Conservation (phyloP, 257 asterid genomes). For the Linaria vulgaris region DNA sequence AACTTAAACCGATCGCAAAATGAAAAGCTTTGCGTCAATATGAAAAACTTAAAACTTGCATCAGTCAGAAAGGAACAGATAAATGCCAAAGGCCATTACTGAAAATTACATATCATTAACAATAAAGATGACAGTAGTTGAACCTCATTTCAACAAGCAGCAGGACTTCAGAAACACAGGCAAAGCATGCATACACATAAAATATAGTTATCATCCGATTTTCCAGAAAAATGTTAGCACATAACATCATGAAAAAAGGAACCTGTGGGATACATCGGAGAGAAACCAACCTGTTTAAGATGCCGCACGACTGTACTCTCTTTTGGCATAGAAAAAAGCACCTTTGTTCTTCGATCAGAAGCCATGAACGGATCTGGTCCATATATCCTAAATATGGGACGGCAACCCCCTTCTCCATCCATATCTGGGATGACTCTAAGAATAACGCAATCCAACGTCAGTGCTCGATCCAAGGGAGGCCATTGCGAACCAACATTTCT, state of each 20-base stretch:
- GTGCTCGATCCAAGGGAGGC: constrained; percentile 55
- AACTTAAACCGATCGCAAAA: too few species aligned
- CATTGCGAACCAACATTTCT: constrained; percentile 52
- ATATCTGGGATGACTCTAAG: constrained; percentile 48
- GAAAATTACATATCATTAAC: too few species aligned
- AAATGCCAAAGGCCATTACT: too few species aligned
- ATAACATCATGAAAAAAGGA: neutral
- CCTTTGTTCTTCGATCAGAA: constrained; percentile 48
- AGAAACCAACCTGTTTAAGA: constrained; percentile 51
- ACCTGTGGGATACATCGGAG: constrained; percentile 1
- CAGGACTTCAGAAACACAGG: too few species aligned
- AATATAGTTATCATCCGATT: neutral
- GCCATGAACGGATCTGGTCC: constrained; percentile 61
- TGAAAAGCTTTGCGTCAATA: too few species aligned
- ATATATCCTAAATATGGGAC: constrained; percentile 56
- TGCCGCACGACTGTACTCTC: constrained; percentile 32
- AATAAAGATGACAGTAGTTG: too few species aligned
- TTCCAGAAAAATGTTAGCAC: neutral
- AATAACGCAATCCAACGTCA: constrained; percentile 52
- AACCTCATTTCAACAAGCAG: too few species aligned
- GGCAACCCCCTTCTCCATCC: constrained; percentile 53
- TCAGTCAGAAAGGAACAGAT: too few species aligned
- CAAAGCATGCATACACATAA: too few species aligned
- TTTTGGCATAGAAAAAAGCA: constrained; percentile 47
- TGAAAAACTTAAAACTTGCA: too few species aligned